Evolutionary conservation across 768 basidiomycete genomes (phyloP).

Genomic region (Multifurca ochricompacta): DNA sequence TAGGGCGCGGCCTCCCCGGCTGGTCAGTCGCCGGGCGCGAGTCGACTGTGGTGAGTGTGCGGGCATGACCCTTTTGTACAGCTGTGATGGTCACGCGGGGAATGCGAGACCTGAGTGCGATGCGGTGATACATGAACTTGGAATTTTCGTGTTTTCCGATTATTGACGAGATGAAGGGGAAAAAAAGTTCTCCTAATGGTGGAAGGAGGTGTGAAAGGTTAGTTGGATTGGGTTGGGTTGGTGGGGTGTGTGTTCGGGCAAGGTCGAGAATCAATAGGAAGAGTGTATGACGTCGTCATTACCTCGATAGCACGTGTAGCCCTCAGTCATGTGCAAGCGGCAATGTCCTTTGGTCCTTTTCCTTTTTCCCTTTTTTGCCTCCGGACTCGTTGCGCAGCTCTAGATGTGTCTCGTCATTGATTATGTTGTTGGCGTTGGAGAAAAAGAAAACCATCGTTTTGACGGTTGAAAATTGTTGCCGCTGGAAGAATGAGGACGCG

Average conservation of each 20-base stretch:
- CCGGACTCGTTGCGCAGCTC: too few species aligned
- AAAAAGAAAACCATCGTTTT: too few species aligned
- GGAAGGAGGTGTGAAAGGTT: not conserved
- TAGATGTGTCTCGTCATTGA: too few species aligned
- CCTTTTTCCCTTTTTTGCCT: too few species aligned
- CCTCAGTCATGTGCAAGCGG: conserved; percentile 35
- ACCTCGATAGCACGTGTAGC: conserved; percentile 31
- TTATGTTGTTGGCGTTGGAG: too few species aligned
- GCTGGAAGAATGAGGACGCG: too few species aligned
- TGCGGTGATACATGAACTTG: not conserved
- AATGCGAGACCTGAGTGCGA: not conserved
- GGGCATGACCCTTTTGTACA: not conserved
- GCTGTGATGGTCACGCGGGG: not conserved
- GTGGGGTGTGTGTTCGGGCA: not conserved
- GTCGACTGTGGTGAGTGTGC: conserved; percentile 6
- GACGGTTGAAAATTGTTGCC: too few species aligned
- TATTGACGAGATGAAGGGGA: too few species aligned
- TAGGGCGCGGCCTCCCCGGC: not conserved
- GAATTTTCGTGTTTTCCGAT: not conserved
- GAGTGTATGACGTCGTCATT: conserved; percentile 45
- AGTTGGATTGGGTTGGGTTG: not conserved
- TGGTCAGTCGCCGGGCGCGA: conserved; percentile 6
- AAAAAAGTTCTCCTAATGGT: not conserved
- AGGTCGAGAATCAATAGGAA: too few species aligned
- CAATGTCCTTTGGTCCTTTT: too few species aligned